Evolutionary conservation across 129 eudicot species (phyloP), one percentile per base, ranked within the genome.

Genomic region (Ambrosia artemisiifolia): DNA sequence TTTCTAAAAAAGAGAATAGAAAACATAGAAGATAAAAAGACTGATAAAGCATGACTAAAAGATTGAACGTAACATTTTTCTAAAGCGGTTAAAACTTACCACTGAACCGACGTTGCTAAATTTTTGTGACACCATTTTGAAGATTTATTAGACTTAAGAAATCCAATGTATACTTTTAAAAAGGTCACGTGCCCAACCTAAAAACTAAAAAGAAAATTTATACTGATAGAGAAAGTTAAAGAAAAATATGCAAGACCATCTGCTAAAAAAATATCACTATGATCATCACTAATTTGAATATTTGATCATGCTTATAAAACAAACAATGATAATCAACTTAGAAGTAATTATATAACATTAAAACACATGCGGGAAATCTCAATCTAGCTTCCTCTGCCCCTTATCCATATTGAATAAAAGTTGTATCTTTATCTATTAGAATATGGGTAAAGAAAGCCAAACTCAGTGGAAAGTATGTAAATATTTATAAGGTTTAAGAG

Each of bases 151-250:
- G 95, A 87, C 79, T 85, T 83, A 13, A 87, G 64, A 88, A 82
- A 94, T 72, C 98, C 96, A 76, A 75, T 87, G 83, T 87, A 90
- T 53, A 94, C 88, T 64, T 90, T 94, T 40, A 94, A 88, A 80
- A 94, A 94, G 65, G 97, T 90, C 78, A 94, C 96, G 79, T 90
- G 97, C 48, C 90, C 99, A 63, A 96, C 99, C 99, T 94, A 89
- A 83, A 84, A 43, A 20, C 65, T 30, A 1, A 38, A 64, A 28
- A 49, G 14, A 60, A 17, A 63, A 8, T 50, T 20, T 11, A 44
- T 46, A 48, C 36, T 46, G 32, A 32, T n/a, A 65, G 30, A 51
- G 11, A 10, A 33, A 20, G 54, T 11, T 30, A 20, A 32, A 7
- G 43, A 8, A 36, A 47, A 53, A 75, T 11, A 4, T 4, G 7